A percentile compares a stretch with the other conserved stretches of the same genome.
Evolutionary conservation across 78 protist genomes (phyloP).

Genomic region (Anaeramoeba flamelloides): DNA sequence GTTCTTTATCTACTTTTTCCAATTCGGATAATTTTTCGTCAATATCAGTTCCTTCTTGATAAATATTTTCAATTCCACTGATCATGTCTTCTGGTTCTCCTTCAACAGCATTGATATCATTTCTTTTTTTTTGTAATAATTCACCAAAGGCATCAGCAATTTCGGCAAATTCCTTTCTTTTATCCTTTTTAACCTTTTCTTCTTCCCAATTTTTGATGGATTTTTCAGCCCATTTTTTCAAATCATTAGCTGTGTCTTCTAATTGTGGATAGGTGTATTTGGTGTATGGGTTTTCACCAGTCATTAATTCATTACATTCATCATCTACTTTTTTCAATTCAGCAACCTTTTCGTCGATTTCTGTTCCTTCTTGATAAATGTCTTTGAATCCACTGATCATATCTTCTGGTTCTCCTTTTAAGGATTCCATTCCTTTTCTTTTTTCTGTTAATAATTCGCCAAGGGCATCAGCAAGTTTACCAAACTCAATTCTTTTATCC

Average conservation of each 20-base stretch:
- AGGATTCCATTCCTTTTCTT: neutral
- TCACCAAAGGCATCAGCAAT: neutral
- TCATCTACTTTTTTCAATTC: neutral
- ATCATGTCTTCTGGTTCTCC: neutral
- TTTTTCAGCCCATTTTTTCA: no score
- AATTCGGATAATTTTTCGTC: neutral
- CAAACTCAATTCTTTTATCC: constrained; percentile 1
- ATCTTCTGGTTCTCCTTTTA: neutral
- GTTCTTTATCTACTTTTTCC: neutral
- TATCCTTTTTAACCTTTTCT: no score
- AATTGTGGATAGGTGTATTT: neutral
- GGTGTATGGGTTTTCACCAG: neutral
- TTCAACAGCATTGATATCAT: neutral
- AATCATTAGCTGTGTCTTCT: no score
- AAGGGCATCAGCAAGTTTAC: neutral
- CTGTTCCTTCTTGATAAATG: neutral
- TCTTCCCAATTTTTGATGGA: no score
- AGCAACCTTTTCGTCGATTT: neutral
- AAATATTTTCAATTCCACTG: neutral
- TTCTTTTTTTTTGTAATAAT: neutral
- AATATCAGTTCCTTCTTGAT: neutral
- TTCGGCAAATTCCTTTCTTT: neutral
- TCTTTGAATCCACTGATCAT: neutral
- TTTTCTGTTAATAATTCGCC: neutral
- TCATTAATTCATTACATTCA: neutral